Percentiles rank a stretch among this genome's conserved stretches.
phyloP scores from a whole-genome alignment of 2,329 filamentous ascomycete species.

The Fusarium decemcellulare region DNA sequence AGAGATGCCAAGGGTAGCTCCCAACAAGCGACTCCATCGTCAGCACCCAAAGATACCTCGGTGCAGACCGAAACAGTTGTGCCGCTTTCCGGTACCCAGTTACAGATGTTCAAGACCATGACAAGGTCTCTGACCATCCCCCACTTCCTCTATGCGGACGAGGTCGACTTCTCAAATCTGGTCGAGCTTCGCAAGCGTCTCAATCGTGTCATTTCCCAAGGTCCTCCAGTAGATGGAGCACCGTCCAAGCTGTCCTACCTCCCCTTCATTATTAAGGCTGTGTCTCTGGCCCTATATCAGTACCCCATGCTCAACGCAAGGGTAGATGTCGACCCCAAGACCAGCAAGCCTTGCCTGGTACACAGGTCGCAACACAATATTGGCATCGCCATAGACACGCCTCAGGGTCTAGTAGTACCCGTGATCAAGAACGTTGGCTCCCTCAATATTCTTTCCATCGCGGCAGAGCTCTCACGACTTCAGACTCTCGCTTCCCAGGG shows the following conservation, averaged over 20 bases:
- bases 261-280: constrained; percentile 95
- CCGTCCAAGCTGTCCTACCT: constrained; percentile 86
- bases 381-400: constrained; percentile 95
- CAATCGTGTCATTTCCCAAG: constrained; percentile 71
- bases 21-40: constrained; percentile 39
- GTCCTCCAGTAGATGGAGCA: constrained; percentile 60
- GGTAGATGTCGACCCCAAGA: constrained; percentile 72
- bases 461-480: constrained; percentile 81
- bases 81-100: constrained; percentile 83
- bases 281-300: constrained; percentile 85
- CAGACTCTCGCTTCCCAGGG: constrained; percentile 81
- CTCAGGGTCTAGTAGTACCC: constrained; percentile 88
- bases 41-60: constrained; percentile 45
- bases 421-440: constrained; percentile 88
- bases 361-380: constrained; percentile 93
- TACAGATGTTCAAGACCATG: constrained; percentile 98
- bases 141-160: constrained; percentile 95
- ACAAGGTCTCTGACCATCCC: constrained; percentile 91
- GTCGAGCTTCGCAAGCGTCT: constrained; percentile 80
- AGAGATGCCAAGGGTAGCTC: constrained; percentile 57
- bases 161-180: constrained; percentile 85
- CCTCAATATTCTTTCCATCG: constrained; percentile 83
- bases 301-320: constrained; percentile 91
- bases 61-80: constrained; percentile 78
- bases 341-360: constrained; percentile 79